Percentiles rank a stretch among this genome's conserved stretches.
These are phyloP conservation scores for Phytophthora tubulina DNA, from an alignment of 352 stramenopile genomes.

Conservation along the genomic window DNA sequence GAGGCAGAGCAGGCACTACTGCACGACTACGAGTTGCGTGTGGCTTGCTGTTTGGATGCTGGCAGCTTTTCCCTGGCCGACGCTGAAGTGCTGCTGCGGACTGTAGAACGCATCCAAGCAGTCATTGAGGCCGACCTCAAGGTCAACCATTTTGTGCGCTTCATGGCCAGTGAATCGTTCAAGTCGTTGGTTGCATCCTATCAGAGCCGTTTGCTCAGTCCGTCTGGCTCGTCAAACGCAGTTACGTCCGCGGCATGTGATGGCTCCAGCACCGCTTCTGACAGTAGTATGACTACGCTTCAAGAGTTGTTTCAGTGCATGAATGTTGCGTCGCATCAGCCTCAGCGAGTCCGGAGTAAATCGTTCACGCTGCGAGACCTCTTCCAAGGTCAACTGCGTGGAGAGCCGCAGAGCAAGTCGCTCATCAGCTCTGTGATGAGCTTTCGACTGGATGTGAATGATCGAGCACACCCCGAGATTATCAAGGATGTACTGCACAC, in stretches of 20 bases:
- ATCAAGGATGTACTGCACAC: conserved; percentile 80
- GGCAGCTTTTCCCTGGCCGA: conserved; percentile 77
- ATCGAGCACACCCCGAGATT: conserved; percentile 64
- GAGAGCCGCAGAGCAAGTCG: conserved; percentile 66
- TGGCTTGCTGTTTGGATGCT: conserved; percentile 65
- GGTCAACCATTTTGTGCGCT: conserved; percentile 90
- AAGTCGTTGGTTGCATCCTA: conserved; percentile 81
- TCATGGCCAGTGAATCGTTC: conserved; percentile 86
- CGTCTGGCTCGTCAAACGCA: conserved; percentile 49
- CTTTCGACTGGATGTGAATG: conserved; percentile 72
- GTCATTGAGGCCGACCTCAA: conserved; percentile 83
- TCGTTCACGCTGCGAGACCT: conserved; percentile 73
- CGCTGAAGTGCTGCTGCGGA: conserved; percentile 66
- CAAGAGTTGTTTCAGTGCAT: conserved; percentile 91
- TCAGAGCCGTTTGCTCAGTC: conserved; percentile 78
- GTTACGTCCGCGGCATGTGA: conserved; percentile 36
- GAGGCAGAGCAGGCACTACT: conserved; percentile 68
- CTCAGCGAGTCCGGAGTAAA: conserved; percentile 77
- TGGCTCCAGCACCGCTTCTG: conserved; percentile 60
- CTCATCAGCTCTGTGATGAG: conserved; percentile 79
- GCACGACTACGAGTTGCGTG: conserved; percentile 65
- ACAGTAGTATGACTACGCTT: conserved; percentile 84
- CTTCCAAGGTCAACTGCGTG: conserved; percentile 69
- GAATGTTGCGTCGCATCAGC: conserved; percentile 87
- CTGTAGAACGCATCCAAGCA: conserved; percentile 59